These are phyloP conservation scores for Cudoniella acicularis DNA, from an alignment of 495 filamentous ascomycete species.

Conservation along the genomic window DNA sequence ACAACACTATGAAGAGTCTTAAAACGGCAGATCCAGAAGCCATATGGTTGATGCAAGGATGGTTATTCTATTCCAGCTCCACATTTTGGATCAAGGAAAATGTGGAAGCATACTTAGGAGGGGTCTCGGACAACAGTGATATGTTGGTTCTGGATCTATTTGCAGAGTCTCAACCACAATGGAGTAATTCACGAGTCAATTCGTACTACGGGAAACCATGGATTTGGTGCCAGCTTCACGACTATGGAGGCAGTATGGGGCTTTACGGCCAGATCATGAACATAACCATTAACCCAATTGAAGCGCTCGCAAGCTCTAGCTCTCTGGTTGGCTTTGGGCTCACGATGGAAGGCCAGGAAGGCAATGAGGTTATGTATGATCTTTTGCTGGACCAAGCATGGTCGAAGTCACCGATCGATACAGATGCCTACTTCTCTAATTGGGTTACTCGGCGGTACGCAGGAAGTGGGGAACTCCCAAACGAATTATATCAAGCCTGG, in stretches of 20 bases:
- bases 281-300: slow-evolving; percentile 42
- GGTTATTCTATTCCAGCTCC: slow-evolving; percentile 44
- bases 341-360: slow-evolving; percentile 49
- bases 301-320: slow-evolving; percentile 35
- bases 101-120: slow-evolving; percentile 46
- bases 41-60: slow-evolving; percentile 54
- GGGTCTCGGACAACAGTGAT: slow-evolving; percentile 39
- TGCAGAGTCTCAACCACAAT: slow-evolving; percentile 47
- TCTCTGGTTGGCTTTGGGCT: slow-evolving; percentile 44
- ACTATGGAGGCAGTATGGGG: slow-evolving; percentile 49
- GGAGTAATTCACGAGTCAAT: slow-evolving; percentile 40
- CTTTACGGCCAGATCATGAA: slow-evolving; percentile 50
- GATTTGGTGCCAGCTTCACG: slow-evolving; percentile 50
- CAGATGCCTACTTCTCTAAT: slow-evolving; percentile 40
- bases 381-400: slow-evolving; percentile 50
- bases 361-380: slow-evolving; percentile 53
- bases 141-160: slow-evolving; percentile 52
- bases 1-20: slow-evolving; percentile 41
- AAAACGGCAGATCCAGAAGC: slow-evolving; percentile 46
- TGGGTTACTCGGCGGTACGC: slow-evolving; percentile 46
- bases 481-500: slow-evolving; percentile 42
- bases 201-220: slow-evolving; percentile 52
- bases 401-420: slow-evolving; percentile 40
- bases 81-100: slow-evolving; percentile 48
- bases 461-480: slow-evolving; percentile 31